Conservation (phyloP, 176 grass and related monocot species). For the Oryza longistaminata region DNA sequence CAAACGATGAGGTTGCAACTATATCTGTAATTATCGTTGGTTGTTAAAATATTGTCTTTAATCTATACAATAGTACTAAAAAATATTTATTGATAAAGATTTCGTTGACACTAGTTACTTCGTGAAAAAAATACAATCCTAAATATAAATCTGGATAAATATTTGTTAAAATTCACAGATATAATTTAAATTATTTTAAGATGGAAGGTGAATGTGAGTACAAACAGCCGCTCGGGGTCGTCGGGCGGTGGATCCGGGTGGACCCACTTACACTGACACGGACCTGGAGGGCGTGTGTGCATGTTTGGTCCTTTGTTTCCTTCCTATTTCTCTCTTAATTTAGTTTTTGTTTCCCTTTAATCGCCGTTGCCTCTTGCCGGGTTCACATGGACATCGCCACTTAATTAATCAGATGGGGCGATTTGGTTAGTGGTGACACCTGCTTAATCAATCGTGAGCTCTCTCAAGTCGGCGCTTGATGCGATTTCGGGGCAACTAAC, state of each 20-base stretch:
- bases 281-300: not conserved
- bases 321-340: not conserved
- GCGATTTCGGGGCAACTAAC: not conserved
- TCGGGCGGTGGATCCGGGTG: not conserved
- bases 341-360: not conserved
- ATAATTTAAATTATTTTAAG: too few species aligned
- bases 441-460: conserved; percentile 2
- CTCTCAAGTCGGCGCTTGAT: not conserved
- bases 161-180: too few species aligned
- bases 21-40: not conserved
- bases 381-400: not conserved
- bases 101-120: too few species aligned
- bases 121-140: too few species aligned
- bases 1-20: too few species aligned
- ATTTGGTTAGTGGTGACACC: not conserved
- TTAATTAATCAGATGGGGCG: not conserved
- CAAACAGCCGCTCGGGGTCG: not conserved
- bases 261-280: not conserved
- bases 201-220: not conserved
- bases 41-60: not conserved
- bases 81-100: not conserved
- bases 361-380: not conserved
- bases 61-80: not conserved
- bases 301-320: not conserved
- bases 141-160: too few species aligned